Base-by-base conservation (phyloP, 1,139 yeast genomes). In the Meyerozyma smithsonii region DNA sequence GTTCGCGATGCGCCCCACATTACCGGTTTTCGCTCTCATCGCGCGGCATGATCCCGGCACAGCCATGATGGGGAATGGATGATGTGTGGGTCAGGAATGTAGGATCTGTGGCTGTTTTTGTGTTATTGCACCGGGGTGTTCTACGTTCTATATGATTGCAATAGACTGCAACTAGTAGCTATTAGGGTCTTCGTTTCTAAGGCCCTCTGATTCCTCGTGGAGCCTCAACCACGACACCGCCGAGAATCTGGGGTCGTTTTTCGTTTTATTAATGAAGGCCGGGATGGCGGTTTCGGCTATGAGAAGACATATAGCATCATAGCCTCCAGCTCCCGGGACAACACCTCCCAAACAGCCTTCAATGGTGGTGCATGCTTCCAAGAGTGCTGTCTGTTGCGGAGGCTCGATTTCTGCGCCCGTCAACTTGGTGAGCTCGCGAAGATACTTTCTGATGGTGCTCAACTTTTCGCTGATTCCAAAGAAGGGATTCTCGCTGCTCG, bases 281-380 rank as follows among this genome's bases (percentile, higher is more conserved):
- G 56, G 56, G 5, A 79, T 59, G 4, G 77, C 61, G 1, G 61
- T 58, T 21, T 74, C 80, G 3, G 76, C 64, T 4, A 84, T 83
- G 25, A 92, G 61, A 23, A 90, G 55, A 44, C 95, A 77, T 30
- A 92, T 77, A 0, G 98, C 98, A 65, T 92, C 98, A 56, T 79
- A 85, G 0, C 98, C 98, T 17, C 98, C 98, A 0, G 98, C 98
- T 2, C 98, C 98, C 0, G 98, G 98, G 4, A 92, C 96, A 24
- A 92, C 94, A 8, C 96, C 97, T 0, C 96, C 95, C 17, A 90
- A 54, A 32, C 89, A 94, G 10, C 98, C 98, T 0, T 69, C 67
- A 15, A 85, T 48, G 0, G 55, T 39, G 16, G 59, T 50, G 48
- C 94, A 84, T 14, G 64, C 60, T 52, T 92, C 81, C n/a, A 94